Base-by-base conservation (phyloP, 208 protist species). In the Trypanosoma cruzi region DNA sequence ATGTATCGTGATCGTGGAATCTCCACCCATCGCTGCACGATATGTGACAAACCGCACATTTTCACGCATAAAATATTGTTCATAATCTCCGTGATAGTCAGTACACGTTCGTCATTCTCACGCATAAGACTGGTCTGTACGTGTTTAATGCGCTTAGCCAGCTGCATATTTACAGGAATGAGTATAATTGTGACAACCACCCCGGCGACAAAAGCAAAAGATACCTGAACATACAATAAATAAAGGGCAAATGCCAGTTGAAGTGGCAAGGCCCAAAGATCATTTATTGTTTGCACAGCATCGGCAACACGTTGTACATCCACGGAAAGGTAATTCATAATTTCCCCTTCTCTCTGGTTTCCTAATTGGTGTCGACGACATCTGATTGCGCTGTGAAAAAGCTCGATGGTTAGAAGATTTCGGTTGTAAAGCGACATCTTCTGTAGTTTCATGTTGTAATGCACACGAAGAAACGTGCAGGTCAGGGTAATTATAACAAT, bases 41-140 rank as follows among this genome's bases (percentile, higher is more conserved):
- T 26, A 49, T 26, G 37, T 6, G 68, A 56, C 66, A 59, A 72
- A 1, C 74, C 74, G 58, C 66, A 74, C 66, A 72, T 80, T 59
- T 80, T 80, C 0, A 80, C 28, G 36, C 67, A 72, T 16, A 40
- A 7, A 48, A 75, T 75, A 59, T 80, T 80, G 50, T 64, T 80
- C 16, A 80, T 22, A 46, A 64, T 54, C 40, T 80, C 74, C 16
- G 68, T 73, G 20, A 80, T 67, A 11, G 42, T 55, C 29, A 68
- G n/a, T 4, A 80, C 74, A 49, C 74, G 66, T 60, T 80, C 54
- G 70, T 80, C 74, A 55, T 80, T 80, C 54, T 60, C 63, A 10
- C 28, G 36, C 63, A 80, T 64, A 26, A 80, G 49, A 52, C 36
- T 34, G 18, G 28, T 65, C 56, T 70, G 54, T 7, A 75, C 68